Conservation (phyloP, 2,329 filamentous ascomycete species). For the Dactylellina haptotyla region DNA sequence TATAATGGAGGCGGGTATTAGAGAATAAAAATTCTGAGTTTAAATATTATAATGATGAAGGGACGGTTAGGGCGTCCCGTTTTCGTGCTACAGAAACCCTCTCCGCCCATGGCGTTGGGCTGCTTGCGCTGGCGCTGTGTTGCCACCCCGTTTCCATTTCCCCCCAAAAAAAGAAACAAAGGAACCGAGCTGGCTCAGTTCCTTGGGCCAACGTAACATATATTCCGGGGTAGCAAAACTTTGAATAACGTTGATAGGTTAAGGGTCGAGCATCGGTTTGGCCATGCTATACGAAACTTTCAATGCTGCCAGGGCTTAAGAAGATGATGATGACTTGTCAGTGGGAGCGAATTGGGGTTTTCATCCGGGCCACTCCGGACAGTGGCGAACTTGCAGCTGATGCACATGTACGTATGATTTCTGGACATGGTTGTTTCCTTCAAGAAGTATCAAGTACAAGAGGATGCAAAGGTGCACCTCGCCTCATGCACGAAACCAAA, state of each 20-base stretch:
- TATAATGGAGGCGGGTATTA: slow-evolving; percentile 7
- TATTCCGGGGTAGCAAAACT: neutral
- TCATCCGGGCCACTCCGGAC: slow-evolving; percentile 48
- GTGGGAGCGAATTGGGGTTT: neutral
- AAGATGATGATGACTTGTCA: neutral
- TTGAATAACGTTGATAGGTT: neutral
- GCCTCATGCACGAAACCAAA: neutral
- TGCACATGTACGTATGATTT: slow-evolving; percentile 34
- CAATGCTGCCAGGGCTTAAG: slow-evolving; percentile 11
- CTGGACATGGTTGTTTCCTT: slow-evolving; percentile 10
- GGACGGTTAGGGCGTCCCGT: slow-evolving; percentile 23
- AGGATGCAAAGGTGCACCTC: too few relatives aligned
- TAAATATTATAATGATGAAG: slow-evolving; percentile 13
- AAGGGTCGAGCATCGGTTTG: neutral
- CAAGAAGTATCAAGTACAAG: slow-evolving; percentile 6
- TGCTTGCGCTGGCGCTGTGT: neutral
- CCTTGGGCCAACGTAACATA: neutral
- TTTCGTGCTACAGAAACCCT: slow-evolving; percentile 29
- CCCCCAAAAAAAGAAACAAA: neutral
- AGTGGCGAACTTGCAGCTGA: slow-evolving; percentile 42
- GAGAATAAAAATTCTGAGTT: slow-evolving; percentile 8
- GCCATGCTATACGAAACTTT: slow-evolving; percentile 6
- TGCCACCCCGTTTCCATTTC: slow-evolving; percentile 18
- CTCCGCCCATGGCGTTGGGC: slow-evolving; percentile 1
- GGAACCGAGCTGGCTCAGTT: too few relatives aligned